Conservation (phyloP, 805 yeast species). For the Saccharomycopsis lassenensis region DNA sequence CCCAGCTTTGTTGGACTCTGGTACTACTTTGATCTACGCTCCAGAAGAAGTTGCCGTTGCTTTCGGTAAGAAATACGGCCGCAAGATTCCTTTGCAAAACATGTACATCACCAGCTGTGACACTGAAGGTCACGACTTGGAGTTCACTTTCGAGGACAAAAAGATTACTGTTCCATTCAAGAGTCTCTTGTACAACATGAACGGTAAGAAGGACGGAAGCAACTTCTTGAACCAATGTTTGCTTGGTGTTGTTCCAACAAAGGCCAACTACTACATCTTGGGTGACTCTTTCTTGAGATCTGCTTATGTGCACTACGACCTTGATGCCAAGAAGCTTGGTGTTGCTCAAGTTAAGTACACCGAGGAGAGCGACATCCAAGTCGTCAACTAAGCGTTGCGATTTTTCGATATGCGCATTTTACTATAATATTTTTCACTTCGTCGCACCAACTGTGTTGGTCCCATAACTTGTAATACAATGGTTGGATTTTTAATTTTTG, state of each 20-base stretch:
- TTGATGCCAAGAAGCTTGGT: constrained; percentile 33
- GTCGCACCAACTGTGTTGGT: too few relatives aligned
- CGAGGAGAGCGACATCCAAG: constrained; percentile 20
- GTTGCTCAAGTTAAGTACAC: constrained; percentile 35
- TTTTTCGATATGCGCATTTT: too few relatives aligned
- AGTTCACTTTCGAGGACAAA: constrained; percentile 47
- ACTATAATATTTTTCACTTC: too few relatives aligned
- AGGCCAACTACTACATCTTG: constrained; percentile 29
- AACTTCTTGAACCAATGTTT: constrained; percentile 28
- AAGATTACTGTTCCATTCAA: constrained; percentile 39
- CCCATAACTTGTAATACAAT: too few relatives aligned
- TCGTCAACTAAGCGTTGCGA: too few relatives aligned
- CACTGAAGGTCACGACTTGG: constrained; percentile 26
- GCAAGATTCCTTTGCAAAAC: constrained; percentile 30
- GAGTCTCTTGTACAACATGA: constrained; percentile 21
- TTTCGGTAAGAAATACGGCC: constrained; percentile 18
- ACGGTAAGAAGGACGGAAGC: constrained; percentile 16
- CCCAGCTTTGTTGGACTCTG: constrained; percentile 45
- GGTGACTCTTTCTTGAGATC: constrained; percentile 46
- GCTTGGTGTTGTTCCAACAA: constrained; percentile 30
- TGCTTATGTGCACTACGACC: constrained; percentile 45
- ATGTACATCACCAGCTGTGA: constrained; percentile 39
- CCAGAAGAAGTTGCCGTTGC: constrained; percentile 29
- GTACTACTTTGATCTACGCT: constrained; percentile 40
- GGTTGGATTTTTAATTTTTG: too few relatives aligned